Evolutionary conservation across 768 basidiomycete species (phyloP).

Genomic region (Pleurotus citrinopileatus): DNA sequence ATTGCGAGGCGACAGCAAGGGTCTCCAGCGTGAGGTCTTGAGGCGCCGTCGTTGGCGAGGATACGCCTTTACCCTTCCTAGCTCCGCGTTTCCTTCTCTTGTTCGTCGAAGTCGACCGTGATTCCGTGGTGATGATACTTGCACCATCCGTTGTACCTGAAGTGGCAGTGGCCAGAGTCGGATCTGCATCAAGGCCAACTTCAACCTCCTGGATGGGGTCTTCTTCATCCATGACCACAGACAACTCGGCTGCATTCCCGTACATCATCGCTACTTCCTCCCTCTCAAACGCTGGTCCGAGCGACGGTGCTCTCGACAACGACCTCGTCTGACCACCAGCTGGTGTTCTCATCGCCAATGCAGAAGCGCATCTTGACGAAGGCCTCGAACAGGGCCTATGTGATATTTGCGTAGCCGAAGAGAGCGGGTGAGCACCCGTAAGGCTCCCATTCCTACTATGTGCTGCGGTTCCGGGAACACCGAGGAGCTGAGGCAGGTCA

Average conservation of each 20-base stretch:
- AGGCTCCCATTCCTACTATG: constrained; percentile 65
- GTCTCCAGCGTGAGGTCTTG: constrained; percentile 61
- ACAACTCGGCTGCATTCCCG: constrained; percentile 45
- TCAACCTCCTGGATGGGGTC: constrained; percentile 37
- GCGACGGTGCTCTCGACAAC: constrained; percentile 62
- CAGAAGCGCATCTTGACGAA: constrained; percentile 42
- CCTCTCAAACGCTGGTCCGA: constrained; percentile 47
- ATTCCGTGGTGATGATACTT: constrained; percentile 29
- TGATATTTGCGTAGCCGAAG: constrained; percentile 60
- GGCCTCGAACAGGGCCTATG: constrained; percentile 72
- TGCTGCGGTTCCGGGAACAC: constrained; percentile 36
- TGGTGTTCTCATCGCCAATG: constrained; percentile 44
- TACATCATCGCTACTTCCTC: constrained; percentile 39
- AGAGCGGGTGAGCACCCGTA: constrained; percentile 61
- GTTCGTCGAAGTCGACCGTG: constrained; percentile 67
- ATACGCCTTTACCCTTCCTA: constrained; percentile 74
- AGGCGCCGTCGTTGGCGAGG: constrained; percentile 24
- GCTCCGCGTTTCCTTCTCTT: constrained; percentile 84
- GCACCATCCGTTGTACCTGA: constrained; percentile 2
- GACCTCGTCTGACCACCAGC: constrained; percentile 47
- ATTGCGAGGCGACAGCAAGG: constrained; percentile 78
- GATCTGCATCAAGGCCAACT: constrained; percentile 28
- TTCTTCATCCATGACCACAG: constrained; percentile 55
- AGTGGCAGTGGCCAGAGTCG: constrained; percentile 1
- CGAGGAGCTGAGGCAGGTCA: constrained; percentile 74